Evolutionary conservation across 1,139 yeast species (phyloP).

Genomic region (Diutina neorugosa): DNA sequence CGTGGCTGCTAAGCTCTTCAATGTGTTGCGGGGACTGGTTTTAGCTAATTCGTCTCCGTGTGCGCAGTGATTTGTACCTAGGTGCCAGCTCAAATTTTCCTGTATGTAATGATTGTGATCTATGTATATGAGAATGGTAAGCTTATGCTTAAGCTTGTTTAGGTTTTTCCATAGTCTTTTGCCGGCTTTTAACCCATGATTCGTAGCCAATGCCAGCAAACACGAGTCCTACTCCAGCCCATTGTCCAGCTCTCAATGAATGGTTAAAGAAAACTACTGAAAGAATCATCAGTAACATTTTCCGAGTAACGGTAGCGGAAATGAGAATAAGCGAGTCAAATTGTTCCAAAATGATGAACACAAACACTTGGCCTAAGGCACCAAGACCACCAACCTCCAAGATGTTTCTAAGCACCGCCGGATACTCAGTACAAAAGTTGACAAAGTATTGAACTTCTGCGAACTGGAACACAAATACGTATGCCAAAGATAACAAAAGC

Average conservation of each 20-base stretch:
- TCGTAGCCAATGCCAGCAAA: constrained; percentile 74
- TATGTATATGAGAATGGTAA: not conserved
- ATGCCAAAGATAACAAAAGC: constrained; percentile 24
- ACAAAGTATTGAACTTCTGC: constrained; percentile 39
- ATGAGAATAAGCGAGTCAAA: constrained; percentile 79
- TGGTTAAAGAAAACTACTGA: constrained; percentile 85
- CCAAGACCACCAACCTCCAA: constrained; percentile 67
- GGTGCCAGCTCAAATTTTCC: not conserved
- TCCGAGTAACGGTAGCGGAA: constrained; percentile 91
- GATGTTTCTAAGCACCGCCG: constrained; percentile 43
- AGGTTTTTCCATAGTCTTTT: not conserved
- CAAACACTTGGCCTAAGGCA: constrained; percentile 84
- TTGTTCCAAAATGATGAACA: constrained; percentile 69
- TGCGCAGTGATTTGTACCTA: not conserved
- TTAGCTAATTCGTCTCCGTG: not conserved
- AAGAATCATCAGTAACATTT: constrained; percentile 87
- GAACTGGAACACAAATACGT: constrained; percentile 30
- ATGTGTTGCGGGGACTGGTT: not conserved
- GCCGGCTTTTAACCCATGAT: constrained; percentile 22
- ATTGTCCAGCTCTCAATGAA: constrained; percentile 46
- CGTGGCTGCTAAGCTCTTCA: not conserved
- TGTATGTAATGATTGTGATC: not conserved
- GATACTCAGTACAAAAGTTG: constrained; percentile 29
- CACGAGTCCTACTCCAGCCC: constrained; percentile 70
- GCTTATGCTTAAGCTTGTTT: not conserved